A percentile compares a stretch with the other conserved stretches of the same genome.
These are phyloP conservation scores for Penicillium herquei DNA, from an alignment of 495 filamentous ascomycete species.

Conservation along the genomic window DNA sequence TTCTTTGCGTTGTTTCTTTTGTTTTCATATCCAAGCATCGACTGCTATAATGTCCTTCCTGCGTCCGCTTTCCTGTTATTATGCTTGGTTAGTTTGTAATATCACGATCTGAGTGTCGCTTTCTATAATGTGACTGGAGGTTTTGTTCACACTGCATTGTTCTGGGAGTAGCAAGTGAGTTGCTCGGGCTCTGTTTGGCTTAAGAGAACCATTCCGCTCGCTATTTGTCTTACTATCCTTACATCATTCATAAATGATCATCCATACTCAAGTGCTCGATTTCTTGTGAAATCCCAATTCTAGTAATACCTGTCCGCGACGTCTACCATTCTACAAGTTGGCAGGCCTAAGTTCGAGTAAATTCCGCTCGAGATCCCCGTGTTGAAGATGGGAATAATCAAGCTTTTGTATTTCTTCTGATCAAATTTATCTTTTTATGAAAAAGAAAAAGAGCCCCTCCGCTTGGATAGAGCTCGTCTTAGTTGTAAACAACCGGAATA, in stretches of 20 bases:
- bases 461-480: neutral
- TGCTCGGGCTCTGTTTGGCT: too few relatives aligned
- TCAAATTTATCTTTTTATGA: constrained; percentile 7
- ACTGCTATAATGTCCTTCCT: neutral
- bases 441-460: neutral
- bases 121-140: neutral
- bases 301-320: neutral
- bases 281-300: neutral
- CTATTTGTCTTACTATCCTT: neutral
- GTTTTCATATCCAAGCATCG: neutral
- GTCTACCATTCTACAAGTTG: neutral
- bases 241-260: neutral
- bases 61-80: neutral
- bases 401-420: constrained; percentile 8
- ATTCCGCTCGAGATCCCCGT: neutral
- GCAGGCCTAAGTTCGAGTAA: neutral
- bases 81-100: neutral
- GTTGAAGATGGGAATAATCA: constrained; percentile 2
- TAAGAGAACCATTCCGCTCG: too few relatives aligned
- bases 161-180: too few relatives aligned
- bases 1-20: constrained; percentile 10
- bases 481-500: neutral
- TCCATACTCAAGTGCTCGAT: neutral
- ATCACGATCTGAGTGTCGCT: too few relatives aligned
- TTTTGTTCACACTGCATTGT: neutral